Evolutionary conservation across 768 basidiomycete genomes (phyloP).

Genomic region (Auricularia heimuer): DNA sequence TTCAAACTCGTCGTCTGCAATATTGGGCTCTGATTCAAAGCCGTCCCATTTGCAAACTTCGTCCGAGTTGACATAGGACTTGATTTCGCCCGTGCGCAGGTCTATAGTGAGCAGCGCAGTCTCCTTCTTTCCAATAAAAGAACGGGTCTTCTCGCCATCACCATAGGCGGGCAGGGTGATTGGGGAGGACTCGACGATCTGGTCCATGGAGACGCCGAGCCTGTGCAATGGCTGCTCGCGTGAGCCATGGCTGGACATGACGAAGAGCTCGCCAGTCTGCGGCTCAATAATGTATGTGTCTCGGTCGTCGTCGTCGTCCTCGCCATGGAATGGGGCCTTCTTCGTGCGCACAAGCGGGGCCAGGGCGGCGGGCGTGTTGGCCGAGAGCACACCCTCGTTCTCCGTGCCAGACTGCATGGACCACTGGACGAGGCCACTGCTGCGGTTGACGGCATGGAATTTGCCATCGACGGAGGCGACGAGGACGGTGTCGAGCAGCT

Average conservation of each 20-base stretch:
- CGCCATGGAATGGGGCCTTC: conserved; percentile 27
- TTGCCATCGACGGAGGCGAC: conserved; percentile 91
- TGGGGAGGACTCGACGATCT: conserved; percentile 82
- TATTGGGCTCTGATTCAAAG: conserved; percentile 20
- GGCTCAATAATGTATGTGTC: conserved; percentile 85
- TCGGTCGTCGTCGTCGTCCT: conserved; percentile 43
- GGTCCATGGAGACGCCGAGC: conserved; percentile 84
- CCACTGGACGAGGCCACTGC: conserved; percentile 77
- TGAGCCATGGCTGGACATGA: conserved; percentile 53
- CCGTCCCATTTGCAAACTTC: conserved; percentile 58
- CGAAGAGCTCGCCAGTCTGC: conserved; percentile 86
- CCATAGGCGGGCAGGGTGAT: conserved; percentile 67
- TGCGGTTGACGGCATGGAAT: conserved; percentile 86
- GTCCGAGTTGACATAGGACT: conserved; percentile 58
- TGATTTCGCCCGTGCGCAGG: conserved; percentile 70
- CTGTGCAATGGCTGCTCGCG: conserved; percentile 56
- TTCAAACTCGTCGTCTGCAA: conserved; percentile 31
- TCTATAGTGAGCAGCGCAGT: conserved; percentile 70
- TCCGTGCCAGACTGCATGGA: conserved; percentile 56
- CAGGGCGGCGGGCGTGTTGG: conserved; percentile 42
- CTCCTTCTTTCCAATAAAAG: conserved; percentile 88
- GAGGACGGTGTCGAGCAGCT: conserved; percentile 74
- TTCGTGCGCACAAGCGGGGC: conserved; percentile 66
- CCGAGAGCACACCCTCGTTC: conserved; percentile 17
- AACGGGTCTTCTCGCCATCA: conserved; percentile 50